Conservation (phyloP, 2,329 filamentous ascomycete species). For the Botrytis byssoidea region DNA sequence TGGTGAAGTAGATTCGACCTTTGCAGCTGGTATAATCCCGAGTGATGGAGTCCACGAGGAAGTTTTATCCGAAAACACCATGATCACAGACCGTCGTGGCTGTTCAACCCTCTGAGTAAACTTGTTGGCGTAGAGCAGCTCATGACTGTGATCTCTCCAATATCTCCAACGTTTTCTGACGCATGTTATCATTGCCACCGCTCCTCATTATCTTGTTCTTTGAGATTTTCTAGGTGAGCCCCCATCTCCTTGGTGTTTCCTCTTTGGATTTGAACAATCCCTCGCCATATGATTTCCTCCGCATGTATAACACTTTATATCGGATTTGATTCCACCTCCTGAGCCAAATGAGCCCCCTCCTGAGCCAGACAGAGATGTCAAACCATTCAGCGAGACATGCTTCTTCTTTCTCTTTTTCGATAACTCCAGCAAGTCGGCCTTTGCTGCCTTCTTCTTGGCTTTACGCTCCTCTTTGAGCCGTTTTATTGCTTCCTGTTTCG, state of each 20-base stretch:
- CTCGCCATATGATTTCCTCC: constrained; percentile 57
- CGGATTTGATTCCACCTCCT: constrained; percentile 34
- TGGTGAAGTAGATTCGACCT: background rate
- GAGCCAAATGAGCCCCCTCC: constrained; percentile 25
- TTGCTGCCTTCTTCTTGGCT: constrained; percentile 49
- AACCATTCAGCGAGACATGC: constrained; percentile 61
- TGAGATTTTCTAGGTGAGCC: constrained; percentile 25
- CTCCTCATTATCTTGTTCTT: constrained; percentile 20
- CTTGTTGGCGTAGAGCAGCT: background rate
- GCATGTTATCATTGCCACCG: background rate
- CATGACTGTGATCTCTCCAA: background rate
- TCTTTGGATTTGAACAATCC: constrained; percentile 51
- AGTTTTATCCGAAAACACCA: background rate
- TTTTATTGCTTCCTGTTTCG: constrained; percentile 45
- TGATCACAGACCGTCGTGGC: background rate
- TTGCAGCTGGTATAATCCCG: background rate
- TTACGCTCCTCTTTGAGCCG: constrained; percentile 45
- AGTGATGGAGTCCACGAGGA: background rate
- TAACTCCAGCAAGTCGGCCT: constrained; percentile 49
- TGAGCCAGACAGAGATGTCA: constrained; percentile 59
- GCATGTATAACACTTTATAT: constrained; percentile 55
- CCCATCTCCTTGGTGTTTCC: constrained; percentile 30
- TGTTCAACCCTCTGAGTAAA: background rate
- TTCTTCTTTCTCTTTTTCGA: constrained; percentile 62
- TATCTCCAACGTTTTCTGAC: background rate